Percentiles rank a stretch among this genome's conserved stretches.
Conservation (phyloP, 257 asterid species). For the Nicotiana noctiflora region DNA sequence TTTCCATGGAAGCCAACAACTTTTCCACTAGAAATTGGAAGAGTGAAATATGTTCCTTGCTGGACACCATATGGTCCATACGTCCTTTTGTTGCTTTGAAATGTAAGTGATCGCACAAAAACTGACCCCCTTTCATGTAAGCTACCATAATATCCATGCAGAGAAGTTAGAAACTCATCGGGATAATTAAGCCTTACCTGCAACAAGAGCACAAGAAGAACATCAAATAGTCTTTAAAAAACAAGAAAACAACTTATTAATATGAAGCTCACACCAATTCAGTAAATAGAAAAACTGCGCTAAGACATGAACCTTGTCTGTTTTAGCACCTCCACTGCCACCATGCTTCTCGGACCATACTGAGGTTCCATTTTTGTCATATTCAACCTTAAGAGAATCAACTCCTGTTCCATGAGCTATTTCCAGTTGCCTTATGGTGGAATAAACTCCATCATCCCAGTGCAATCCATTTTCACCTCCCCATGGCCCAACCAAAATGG, state of each 20-base stretch:
- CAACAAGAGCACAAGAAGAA: background rate
- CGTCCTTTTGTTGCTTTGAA: slow-evolving; percentile 50
- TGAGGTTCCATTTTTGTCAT: slow-evolving; percentile 54
- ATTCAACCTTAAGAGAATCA: slow-evolving; percentile 59
- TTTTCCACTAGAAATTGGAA: slow-evolving; percentile 43
- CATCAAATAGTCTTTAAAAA: background rate
- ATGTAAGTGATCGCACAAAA: slow-evolving; percentile 50
- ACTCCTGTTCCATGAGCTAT: slow-evolving; percentile 56
- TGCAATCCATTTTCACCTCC: slow-evolving; percentile 65
- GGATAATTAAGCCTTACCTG: slow-evolving; percentile 67
- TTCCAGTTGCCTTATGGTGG: slow-evolving; percentile 50
- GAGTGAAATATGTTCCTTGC: slow-evolving; percentile 50
- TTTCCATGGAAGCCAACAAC: slow-evolving; percentile 76
- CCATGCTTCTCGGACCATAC: slow-evolving; percentile 71
- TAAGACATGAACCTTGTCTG: slow-evolving; percentile 35
- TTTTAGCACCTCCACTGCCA: slow-evolving; percentile 53
- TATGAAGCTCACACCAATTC: background rate
- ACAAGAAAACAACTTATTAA: background rate
- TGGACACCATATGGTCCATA: slow-evolving; percentile 66
- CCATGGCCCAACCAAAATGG: slow-evolving; percentile 66
- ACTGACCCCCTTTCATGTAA: slow-evolving; percentile 46
- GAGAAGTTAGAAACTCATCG: slow-evolving; percentile 54
- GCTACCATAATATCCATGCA: slow-evolving; percentile 61
- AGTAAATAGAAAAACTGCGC: background rate
- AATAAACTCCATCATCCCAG: slow-evolving; percentile 75